A percentile compares a stretch with the other conserved stretches of the same genome.
Conservation (phyloP, 148 eudicot genomes). For the Beta vulgaris region DNA sequence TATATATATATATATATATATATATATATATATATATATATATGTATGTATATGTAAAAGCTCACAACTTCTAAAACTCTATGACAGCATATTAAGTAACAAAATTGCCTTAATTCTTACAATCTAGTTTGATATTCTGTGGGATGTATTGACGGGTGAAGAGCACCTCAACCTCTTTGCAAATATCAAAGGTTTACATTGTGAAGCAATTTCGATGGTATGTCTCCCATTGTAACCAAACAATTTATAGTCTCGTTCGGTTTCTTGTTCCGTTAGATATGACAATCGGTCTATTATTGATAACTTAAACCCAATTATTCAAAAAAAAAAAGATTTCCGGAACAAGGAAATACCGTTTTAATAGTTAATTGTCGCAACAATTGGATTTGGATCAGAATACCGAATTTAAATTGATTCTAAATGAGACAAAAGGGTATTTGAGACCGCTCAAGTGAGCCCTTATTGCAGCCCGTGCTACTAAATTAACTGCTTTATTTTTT, state of each 20-base stretch:
- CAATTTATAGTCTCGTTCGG: neutral
- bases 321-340: too few species aligned
- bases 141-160: constrained; percentile 79
- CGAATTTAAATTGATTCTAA: too few species aligned
- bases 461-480: too few species aligned
- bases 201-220: constrained; percentile 49
- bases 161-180: constrained; percentile 84
- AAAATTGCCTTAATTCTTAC: neutral
- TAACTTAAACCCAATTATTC: too few species aligned
- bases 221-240: constrained; percentile 10
- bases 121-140: constrained; percentile 69
- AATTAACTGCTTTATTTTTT: too few species aligned
- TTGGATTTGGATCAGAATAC: too few species aligned
- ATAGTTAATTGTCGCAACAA: too few species aligned
- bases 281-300: neutral
- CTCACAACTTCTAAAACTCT: neutral
- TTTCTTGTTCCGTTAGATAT: neutral
- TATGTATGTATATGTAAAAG: neutral
- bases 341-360: too few species aligned
- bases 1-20: too few species aligned
- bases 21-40: too few species aligned
- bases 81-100: neutral
- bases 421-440: too few species aligned
- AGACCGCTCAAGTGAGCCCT: too few species aligned
- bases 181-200: constrained; percentile 67